A percentile compares a stretch with the other conserved stretches of the same genome.
Conservation (phyloP, 2,329 filamentous ascomycete genomes). For the Neurospora sp. region DNA sequence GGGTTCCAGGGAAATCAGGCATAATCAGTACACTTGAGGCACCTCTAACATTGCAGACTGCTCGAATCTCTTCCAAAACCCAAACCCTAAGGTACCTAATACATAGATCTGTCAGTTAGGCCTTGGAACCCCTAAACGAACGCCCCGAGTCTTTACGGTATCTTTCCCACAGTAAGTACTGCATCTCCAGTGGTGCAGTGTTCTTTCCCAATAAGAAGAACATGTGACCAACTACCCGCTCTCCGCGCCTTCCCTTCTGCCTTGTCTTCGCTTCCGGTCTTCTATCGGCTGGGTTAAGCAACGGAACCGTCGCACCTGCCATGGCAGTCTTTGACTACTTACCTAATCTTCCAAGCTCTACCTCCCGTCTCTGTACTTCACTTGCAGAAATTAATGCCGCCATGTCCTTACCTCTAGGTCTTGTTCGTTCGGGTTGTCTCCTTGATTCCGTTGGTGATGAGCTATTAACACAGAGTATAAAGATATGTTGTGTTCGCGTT, state of each 20-base stretch:
- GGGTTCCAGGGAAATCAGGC: no score
- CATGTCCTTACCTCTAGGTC: neutral
- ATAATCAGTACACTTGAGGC: no score
- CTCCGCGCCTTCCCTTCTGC: neutral
- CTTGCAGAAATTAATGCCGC: neutral
- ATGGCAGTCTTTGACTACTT: neutral
- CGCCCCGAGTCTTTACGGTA: neutral
- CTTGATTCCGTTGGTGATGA: neutral
- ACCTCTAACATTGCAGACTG: no score
- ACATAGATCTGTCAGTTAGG: no score
- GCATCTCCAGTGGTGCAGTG: neutral
- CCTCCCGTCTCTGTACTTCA: neutral
- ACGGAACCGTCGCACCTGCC: neutral
- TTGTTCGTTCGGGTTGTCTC: neutral
- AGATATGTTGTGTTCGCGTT: neutral
- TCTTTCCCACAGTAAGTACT: neutral
- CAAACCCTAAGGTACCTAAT: no score
- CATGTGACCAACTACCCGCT: neutral
- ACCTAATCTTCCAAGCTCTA: neutral
- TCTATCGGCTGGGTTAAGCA: neutral
- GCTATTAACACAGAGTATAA: neutral
- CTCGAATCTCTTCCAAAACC: no score
- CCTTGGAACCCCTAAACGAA: no score
- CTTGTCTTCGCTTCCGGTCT: neutral
- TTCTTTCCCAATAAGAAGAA: neutral